These are phyloP conservation scores for Suhomyces kunorum DNA, from an alignment of 1,139 yeast genomes.

Conservation along the genomic window DNA sequence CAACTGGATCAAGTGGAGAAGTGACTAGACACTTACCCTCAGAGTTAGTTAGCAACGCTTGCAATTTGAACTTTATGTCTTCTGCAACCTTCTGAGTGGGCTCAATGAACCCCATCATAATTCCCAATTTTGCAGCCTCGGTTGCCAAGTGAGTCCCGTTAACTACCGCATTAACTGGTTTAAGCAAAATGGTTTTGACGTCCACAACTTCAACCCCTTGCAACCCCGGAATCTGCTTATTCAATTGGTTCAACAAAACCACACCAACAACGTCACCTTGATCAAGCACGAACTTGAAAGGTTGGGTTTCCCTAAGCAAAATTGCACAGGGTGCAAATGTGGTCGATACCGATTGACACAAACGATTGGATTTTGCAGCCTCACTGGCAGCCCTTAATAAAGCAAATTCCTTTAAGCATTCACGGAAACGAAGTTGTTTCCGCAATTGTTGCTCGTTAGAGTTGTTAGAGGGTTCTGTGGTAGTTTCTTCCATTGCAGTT, in stretches of 20 bases:
- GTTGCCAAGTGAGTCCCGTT: constrained; percentile 18
- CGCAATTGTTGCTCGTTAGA: background rate
- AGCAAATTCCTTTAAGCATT: constrained; percentile 30
- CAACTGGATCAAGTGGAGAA: constrained; percentile 61
- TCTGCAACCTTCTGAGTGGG: constrained; percentile 47
- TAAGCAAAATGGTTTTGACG: constrained; percentile 43
- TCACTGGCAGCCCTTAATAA: constrained; percentile 23
- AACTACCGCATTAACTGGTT: constrained; percentile 41
- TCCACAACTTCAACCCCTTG: constrained; percentile 42
- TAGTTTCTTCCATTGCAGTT: background rate
- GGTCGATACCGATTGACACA: constrained; percentile 20
- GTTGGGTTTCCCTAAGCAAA: constrained; percentile 26
- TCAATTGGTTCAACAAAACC: constrained; percentile 36
- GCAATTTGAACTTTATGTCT: constrained; percentile 42
- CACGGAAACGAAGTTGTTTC: background rate
- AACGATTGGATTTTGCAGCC: constrained; percentile 24
- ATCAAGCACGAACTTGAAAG: constrained; percentile 28
- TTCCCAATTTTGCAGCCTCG: constrained; percentile 5
- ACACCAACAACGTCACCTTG: constrained; percentile 36
- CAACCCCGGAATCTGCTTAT: constrained; percentile 36
- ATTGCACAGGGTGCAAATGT: constrained; percentile 13
- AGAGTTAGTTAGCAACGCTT: constrained; percentile 6
- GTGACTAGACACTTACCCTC: constrained; percentile 12
- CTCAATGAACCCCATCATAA: constrained; percentile 22
- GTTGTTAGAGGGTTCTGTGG: background rate